phyloP scores from a whole-genome alignment of 202 grass and related monocot species.

The Schoenoplectus tabernaemontani region DNA sequence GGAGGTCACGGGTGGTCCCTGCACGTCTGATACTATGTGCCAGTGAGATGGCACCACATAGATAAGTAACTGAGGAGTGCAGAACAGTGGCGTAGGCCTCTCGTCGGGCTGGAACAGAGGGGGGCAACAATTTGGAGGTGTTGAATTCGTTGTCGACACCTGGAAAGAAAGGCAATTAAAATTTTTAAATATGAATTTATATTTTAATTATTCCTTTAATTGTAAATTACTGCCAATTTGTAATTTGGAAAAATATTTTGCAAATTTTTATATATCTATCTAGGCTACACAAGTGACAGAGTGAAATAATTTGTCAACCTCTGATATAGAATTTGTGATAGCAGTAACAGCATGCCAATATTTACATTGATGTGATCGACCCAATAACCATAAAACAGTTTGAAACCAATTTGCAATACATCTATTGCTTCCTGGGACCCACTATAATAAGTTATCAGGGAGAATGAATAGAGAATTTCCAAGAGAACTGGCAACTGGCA shows the following conservation, averaged over 20 bases:
- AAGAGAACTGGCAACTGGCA: too few species aligned
- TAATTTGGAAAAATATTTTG: not conserved
- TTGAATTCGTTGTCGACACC: constrained; percentile 47
- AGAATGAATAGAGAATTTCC: constrained; percentile 5
- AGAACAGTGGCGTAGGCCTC: constrained; percentile 94
- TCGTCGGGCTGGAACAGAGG: not conserved
- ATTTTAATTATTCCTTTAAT: not conserved
- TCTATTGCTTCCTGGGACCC: not conserved
- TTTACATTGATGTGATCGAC: not conserved
- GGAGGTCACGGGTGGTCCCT: constrained; percentile 53
- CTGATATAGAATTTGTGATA: not conserved
- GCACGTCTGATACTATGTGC: constrained; percentile 62
- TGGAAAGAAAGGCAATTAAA: constrained; percentile 2
- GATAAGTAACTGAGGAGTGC: constrained; percentile 76
- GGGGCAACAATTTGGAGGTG: constrained; percentile 4
- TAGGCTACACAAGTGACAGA: not conserved
- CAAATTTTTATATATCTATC: not conserved
- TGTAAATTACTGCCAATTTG: not conserved
- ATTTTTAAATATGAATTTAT: not conserved
- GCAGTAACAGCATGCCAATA: not conserved
- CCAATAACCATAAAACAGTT: not conserved
- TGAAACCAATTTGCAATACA: not conserved
- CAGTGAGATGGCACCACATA: constrained; percentile 79
- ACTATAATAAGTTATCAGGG: not conserved
- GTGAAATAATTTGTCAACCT: not conserved